Evolutionary conservation across 1,284 basidiomycete genomes (phyloP).

Genomic region (Moniliophthora roreri): DNA sequence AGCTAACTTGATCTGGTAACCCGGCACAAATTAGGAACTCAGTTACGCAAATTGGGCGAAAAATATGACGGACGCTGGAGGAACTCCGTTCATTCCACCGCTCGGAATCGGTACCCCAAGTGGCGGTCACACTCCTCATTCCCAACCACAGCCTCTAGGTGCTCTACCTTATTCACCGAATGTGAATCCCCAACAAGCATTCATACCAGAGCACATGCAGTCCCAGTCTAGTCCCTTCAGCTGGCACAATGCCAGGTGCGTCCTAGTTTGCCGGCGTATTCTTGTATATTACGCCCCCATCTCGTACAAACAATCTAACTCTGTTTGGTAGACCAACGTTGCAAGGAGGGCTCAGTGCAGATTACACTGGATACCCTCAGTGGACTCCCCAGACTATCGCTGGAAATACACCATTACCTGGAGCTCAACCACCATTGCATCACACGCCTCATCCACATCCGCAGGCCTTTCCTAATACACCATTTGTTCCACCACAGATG

Average conservation of each 20-base stretch:
- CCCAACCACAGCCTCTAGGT: constrained; percentile 1
- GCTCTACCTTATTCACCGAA: constrained; percentile 5
- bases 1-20: neutral
- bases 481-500: neutral
- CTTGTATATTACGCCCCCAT: no score
- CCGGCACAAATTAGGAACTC: neutral
- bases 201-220: neutral
- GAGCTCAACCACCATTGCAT: neutral
- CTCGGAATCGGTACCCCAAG: constrained; percentile 9
- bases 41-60: constrained; percentile 1
- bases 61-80: constrained; percentile 6
- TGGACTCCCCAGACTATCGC: neutral
- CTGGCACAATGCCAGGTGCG: no score
- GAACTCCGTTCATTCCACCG: constrained; percentile 11
- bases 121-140: neutral
- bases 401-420: neutral
- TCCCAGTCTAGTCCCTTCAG: no score
- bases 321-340: neutral
- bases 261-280: no score
- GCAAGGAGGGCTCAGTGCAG: neutral
- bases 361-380: constrained; percentile 12
- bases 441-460: neutral
- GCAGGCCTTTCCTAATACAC: neutral
- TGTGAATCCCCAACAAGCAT: neutral
- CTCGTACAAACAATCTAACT: neutral